These are phyloP conservation scores for Capillidium heterosporum DNA, from an alignment of 371 early-diverging fungal species.

Conservation along the genomic window DNA sequence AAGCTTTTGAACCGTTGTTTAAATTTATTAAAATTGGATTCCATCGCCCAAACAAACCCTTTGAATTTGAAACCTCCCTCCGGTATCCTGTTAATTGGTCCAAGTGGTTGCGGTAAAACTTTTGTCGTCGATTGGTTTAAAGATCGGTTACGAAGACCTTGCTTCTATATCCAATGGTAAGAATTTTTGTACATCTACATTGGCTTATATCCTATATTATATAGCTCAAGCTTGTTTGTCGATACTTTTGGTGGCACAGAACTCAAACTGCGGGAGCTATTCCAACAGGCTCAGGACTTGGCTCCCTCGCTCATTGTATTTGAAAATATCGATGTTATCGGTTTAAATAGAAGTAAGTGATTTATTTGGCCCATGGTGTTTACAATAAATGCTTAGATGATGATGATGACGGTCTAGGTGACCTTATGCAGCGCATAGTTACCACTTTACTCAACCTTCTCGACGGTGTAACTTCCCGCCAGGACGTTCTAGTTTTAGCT, in stretches of 20 bases:
- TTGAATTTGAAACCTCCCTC: slow-evolving; percentile 56
- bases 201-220: not conserved
- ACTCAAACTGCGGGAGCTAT: slow-evolving; percentile 52
- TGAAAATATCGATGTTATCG: slow-evolving; percentile 80
- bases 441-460: slow-evolving; percentile 58
- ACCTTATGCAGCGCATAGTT: slow-evolving; percentile 58
- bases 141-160: slow-evolving; percentile 14
- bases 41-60: slow-evolving; percentile 12
- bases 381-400: slow-evolving; percentile 18
- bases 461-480: slow-evolving; percentile 49
- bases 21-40: no score
- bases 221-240: slow-evolving; percentile 58
- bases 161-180: not conserved
- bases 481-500: slow-evolving; percentile 59
- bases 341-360: slow-evolving; percentile 44
- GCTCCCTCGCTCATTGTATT: slow-evolving; percentile 80
- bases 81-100: slow-evolving; percentile 71
- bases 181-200: not conserved
- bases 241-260: slow-evolving; percentile 90
- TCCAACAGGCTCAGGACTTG: slow-evolving; percentile 59
- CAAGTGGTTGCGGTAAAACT: slow-evolving; percentile 83
- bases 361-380: no score
- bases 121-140: slow-evolving; percentile 55
- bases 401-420: slow-evolving; percentile 29
- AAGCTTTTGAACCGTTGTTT: no score